Conservation (phyloP, 2,329 filamentous ascomycete genomes). For the Talaromyces sp. region DNA sequence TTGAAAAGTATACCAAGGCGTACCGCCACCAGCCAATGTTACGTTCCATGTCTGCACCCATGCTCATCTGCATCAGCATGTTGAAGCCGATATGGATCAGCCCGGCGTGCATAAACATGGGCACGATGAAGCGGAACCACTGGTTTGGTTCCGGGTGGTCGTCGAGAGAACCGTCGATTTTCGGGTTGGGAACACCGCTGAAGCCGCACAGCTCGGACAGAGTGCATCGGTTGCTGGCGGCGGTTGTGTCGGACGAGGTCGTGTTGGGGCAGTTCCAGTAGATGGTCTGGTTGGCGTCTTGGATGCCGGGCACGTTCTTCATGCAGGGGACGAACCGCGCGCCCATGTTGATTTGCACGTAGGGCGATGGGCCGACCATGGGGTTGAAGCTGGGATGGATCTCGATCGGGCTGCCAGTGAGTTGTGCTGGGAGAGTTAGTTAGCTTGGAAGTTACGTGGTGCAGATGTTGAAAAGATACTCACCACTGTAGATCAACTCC, state of each 20-base stretch:
- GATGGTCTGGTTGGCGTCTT: slow-evolving; percentile 29
- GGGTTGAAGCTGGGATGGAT: slow-evolving; percentile 85
- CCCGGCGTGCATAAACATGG: slow-evolving; percentile 92
- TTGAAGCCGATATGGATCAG: slow-evolving; percentile 96
- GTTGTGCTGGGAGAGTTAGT: slow-evolving; percentile 34
- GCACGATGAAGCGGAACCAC: slow-evolving; percentile 93
- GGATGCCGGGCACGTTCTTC: slow-evolving; percentile 58
- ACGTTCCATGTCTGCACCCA: slow-evolving; percentile 88
- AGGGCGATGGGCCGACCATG: slow-evolving; percentile 91
- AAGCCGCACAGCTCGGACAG: slow-evolving; percentile 82
- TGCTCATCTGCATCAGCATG: slow-evolving; percentile 79
- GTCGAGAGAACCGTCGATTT: slow-evolving; percentile 43
- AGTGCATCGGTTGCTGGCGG: slow-evolving; percentile 55
- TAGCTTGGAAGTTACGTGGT: not conserved
- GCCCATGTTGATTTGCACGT: slow-evolving; percentile 94
- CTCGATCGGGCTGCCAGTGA: slow-evolving; percentile 64
- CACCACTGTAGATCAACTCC: slow-evolving; percentile 80
- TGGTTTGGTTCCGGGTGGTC: slow-evolving; percentile 70
- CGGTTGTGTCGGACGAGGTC: slow-evolving; percentile 51
- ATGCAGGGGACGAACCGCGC: slow-evolving; percentile 90
- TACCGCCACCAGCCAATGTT: slow-evolving; percentile 85
- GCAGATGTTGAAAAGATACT: slow-evolving; percentile 22
- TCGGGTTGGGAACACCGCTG: slow-evolving; percentile 64
- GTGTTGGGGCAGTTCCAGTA: slow-evolving; percentile 77
- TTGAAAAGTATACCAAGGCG: slow-evolving; percentile 79